Evolutionary conservation across 805 yeast genomes (phyloP), one percentile per base, ranked within the genome.

Genomic region (Wickerhamomyces chambardii): DNA sequence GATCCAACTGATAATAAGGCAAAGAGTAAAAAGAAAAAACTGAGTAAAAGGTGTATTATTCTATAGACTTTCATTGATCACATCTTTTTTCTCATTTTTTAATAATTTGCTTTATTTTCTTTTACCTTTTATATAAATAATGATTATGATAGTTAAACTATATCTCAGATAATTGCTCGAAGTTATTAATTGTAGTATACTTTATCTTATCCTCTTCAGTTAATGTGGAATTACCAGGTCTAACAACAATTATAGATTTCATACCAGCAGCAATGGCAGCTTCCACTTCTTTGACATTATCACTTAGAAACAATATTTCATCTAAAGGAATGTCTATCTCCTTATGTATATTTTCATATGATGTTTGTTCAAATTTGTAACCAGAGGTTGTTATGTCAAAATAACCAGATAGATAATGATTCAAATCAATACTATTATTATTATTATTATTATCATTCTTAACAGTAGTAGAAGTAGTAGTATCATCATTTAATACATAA

Each of bases 311-410:
- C 18, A 78, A 54, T 2, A 78, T 71, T 1, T 62, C 49, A 0
- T 42, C 39, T 0, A 58, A 44, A 2, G 47, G 34, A 9, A 52
- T 50, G 0, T 48, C 56, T 15, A 80, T 69, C 17, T 49, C 59
- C 10, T 52, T 39, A 9, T 69, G 47, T 18, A 89, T 90, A 24
- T 55, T 70, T 8, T 33, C 43, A 52, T 89, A 89, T 15, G 94
- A 81, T 8, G 46, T 33, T 1, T 54, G 21, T 17, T 73, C 80
- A 15, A 59, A 64, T 52, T 89, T 89, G 41, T 66, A 71, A 1
- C 97, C 97, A 2, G 86, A 74, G 9, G 87, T 84, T 26, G 76
- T 76, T 24, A 95, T 86, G 56, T 89, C 97, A 51, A 75, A 89
- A 58, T 86, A 89, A 14, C 81, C 94, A 6, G 61, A 40, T 16